phyloP scores from a whole-genome alignment of 257 asterid species.

The Anisodus acutangulus region DNA sequence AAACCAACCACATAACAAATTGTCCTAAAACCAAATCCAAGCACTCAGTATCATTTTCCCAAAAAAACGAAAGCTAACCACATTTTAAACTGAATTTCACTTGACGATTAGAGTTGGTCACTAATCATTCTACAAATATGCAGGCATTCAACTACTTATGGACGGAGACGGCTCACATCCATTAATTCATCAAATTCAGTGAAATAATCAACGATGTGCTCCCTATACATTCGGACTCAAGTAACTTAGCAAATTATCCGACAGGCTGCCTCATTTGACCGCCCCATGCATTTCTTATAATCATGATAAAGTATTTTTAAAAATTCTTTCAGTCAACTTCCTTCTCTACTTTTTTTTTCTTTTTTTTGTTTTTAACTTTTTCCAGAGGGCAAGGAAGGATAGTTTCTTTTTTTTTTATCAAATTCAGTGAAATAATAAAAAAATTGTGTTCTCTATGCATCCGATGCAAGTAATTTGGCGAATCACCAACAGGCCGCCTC shows the following conservation, averaged over 20 bases:
- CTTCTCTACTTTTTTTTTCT: not conserved
- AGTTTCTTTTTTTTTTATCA: too few relatives aligned
- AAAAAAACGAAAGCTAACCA: not conserved
- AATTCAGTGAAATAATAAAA: not conserved
- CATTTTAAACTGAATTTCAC: not conserved
- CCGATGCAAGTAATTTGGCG: not conserved
- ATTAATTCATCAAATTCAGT: conserved; percentile 5
- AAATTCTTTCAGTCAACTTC: not conserved
- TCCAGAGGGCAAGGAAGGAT: not conserved
- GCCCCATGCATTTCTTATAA: not conserved
- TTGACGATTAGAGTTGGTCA: not conserved
- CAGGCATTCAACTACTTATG: not conserved
- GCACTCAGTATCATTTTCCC: not conserved
- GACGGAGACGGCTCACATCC: not conserved
- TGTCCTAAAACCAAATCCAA: not conserved
- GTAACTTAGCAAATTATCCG: not conserved
- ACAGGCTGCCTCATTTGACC: not conserved
- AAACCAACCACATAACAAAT: not conserved
- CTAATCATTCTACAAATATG: not conserved
- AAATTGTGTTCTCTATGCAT: not conserved
- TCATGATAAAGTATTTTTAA: not conserved
- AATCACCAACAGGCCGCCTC: not conserved
- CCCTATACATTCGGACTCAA: not conserved
- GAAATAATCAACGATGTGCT: not conserved
- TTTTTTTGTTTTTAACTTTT: not conserved